Base-by-base conservation (phyloP, 116 monocot genomes). In the Iris pallida region DNA sequence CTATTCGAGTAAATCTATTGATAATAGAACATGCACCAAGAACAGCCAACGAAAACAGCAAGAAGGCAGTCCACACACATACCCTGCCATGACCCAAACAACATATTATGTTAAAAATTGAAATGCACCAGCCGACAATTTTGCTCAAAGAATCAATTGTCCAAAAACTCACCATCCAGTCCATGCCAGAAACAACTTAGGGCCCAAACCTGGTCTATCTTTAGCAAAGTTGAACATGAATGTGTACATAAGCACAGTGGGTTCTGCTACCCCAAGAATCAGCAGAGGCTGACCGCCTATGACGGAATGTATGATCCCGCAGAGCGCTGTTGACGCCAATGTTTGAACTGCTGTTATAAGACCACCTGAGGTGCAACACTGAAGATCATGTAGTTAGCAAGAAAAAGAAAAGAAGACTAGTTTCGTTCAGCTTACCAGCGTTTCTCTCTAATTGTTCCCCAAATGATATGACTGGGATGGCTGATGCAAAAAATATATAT, bases 401-500 rank as follows among this genome's bases (percentile, higher is more conserved):
- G 30, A 45, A 16, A 7, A 63, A 30, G 5, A 70, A 49, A 13
- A 19, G 30, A 59, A 8, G 49, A 30, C 8, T 7, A 60, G 47
- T 59, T 47, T 47, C 19, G 2, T 8, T 52, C 15, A 45, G 14
- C 47, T 40, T 70, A 87, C 91, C 91, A 68, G 91, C 87, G 56
- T 73, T 82, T 71, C 91, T 84, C 68, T 91, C 91, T 55, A 91
- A 63, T 48, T 91, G 91, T 45, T 87, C 91, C 17, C 91, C 91
- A 55, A 91, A 91, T 16, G 91, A 91, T 61, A 87, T 91, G 47
- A 91, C 91, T 8, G 91, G 91, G 61, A 91, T 91, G 43, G 91
- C 91, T n/a, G 91, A 91, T 8, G 91, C 85, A 48, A 91, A 91
- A 68, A 91, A 91, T 65, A 91, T 91, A 55, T 91, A 91, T 10